Evolutionary conservation across 495 filamentous ascomycete genomes (phyloP), one percentile per base, ranked within the genome.

Genomic region (Penicillium argentinense): DNA sequence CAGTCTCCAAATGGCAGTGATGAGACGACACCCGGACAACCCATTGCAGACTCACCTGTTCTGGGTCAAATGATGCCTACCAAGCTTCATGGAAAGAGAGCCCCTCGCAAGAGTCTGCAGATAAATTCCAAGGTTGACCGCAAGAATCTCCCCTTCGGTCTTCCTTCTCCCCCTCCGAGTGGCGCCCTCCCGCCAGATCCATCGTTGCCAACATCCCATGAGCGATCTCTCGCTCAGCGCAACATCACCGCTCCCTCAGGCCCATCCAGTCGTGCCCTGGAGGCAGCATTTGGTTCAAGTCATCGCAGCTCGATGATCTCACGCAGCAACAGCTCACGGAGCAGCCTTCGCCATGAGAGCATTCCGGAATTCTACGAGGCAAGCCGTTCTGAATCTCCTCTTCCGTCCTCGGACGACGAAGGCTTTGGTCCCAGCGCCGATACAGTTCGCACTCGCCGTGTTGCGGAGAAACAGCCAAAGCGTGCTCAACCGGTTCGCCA

Each of bases 351-450:
- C 7, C 43, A 58, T 39, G 62, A 63, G 22, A 60, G 47, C 16
- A 48, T 54, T 19, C 52, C 50, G 2, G 51, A 60, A 24, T 53
- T 54, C n/a, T 40, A 54, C n/a, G 54, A 56, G 14, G 50, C 42
- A 14, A 23, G 16, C 33, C 56, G 48, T n/a, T 42, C 55, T 4
- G 64, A 72, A 19, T 71, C 62, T 1, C 65, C 71, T 3, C 41
- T 75, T 12, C 64, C 68, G 25, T 73, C 71, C 29, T 75, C 71
- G 0, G 71, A 75, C 26, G 71, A 75, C 9, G 71, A 75, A 37
- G 54, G 60, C n/a, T 60, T 63, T 17, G 54, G 58, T 16, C 55
- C 53, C 1, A 32, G 13, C 16, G 23, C 37, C 12, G 43, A 45
- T 1, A 22, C 25, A 5, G 16, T 42, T 11, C 45, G 47, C 9